Evolutionary conservation across 1,284 basidiomycete species (phyloP).

Genomic region (Ustilago hordei): DNA sequence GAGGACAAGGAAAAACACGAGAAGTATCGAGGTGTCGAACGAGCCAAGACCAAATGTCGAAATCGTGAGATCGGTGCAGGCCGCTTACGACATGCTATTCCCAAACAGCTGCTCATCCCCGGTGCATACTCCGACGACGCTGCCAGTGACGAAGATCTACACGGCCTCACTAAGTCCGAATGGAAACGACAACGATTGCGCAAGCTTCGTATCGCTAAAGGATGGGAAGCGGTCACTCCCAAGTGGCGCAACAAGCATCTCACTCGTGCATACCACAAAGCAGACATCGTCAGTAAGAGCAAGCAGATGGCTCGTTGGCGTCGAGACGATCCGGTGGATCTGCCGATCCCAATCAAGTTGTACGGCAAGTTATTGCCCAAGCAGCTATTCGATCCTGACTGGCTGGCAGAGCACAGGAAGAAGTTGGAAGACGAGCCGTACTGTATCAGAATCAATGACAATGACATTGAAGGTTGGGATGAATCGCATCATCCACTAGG

Average conservation of each 20-base stretch:
- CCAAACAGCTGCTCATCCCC: constrained; percentile 49
- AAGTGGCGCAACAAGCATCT: constrained; percentile 57
- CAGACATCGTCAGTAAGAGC: constrained; percentile 53
- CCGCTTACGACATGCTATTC: constrained; percentile 48
- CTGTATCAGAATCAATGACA: constrained; percentile 51
- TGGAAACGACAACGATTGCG: constrained; percentile 50
- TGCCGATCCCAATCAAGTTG: constrained; percentile 53
- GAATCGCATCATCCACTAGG: constrained; percentile 48
- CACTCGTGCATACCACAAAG: constrained; percentile 52
- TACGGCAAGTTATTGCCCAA: constrained; percentile 49
- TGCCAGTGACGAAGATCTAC: constrained; percentile 58
- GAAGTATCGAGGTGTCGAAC: constrained; percentile 53
- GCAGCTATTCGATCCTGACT: constrained; percentile 51
- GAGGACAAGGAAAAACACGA: constrained; percentile 60
- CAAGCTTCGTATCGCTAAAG: constrained; percentile 51
- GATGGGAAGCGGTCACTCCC: constrained; percentile 56
- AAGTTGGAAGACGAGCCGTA: constrained; percentile 53
- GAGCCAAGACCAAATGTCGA: constrained; percentile 50
- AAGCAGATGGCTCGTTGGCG: constrained; percentile 58
- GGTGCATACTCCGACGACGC: constrained; percentile 59
- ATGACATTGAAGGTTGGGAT: constrained; percentile 50
- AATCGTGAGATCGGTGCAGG: constrained; percentile 55
- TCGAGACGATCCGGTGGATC: constrained; percentile 51
- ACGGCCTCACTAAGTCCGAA: constrained; percentile 49
- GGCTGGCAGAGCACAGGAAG: constrained; percentile 47